Conservation (phyloP, 805 yeast genomes). For the Metschnikowia sp. region DNA sequence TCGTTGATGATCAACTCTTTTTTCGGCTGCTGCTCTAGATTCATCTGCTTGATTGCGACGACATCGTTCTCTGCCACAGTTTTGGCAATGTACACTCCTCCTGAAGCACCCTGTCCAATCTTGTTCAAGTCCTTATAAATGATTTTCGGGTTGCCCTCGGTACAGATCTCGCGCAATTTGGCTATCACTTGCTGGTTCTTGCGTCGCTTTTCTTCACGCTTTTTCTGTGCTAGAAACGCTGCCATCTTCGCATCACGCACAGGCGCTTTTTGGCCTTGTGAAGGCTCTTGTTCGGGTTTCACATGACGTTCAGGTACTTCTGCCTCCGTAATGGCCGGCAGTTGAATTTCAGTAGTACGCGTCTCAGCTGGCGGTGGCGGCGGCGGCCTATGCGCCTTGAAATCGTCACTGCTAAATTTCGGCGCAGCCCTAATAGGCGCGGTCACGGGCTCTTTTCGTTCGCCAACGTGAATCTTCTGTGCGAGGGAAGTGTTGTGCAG, state of each 20-base stretch:
- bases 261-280: constrained; percentile 28
- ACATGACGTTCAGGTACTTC: constrained; percentile 11
- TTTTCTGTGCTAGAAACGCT: constrained; percentile 56
- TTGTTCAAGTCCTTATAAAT: constrained; percentile 68
- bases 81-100: constrained; percentile 91
- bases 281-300: constrained; percentile 12
- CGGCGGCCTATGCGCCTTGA: constrained; percentile 37
- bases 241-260: constrained; percentile 52
- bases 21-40: constrained; percentile 89
- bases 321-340: not conserved
- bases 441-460: constrained; percentile 29
- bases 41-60: constrained; percentile 97
- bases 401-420: constrained; percentile 26
- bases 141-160: constrained; percentile 78
- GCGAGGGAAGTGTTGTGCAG: constrained; percentile 40
- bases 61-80: constrained; percentile 30
- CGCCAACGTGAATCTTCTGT: constrained; percentile 20
- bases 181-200: constrained; percentile 69
- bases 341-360: constrained; percentile 2
- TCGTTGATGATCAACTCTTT: constrained; percentile 76
- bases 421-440: constrained; percentile 36
- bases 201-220: constrained; percentile 74
- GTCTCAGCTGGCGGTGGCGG: constrained; percentile 38
- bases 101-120: constrained; percentile 98
- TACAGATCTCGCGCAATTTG: constrained; percentile 71